A percentile compares a stretch with the other conserved stretches of the same genome.
Conservation (phyloP, 495 filamentous ascomycete species). For the Diplogelasinospora grovesii region DNA sequence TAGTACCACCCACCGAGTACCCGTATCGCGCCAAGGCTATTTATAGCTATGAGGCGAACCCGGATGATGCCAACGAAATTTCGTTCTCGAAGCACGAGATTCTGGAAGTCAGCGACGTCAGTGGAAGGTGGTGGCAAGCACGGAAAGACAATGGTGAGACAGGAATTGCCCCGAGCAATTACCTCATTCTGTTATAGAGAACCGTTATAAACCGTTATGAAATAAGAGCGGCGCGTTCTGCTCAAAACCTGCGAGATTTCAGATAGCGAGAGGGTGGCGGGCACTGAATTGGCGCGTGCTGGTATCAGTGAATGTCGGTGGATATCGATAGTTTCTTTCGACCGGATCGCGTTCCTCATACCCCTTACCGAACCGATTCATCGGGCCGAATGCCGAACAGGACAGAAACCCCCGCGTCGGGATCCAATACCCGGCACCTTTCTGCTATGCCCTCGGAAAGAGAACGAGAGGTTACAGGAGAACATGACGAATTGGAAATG, state of each 20-base stretch:
- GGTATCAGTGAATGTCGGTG: no score
- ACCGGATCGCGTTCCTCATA: conserved; percentile 26
- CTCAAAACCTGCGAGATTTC: no score
- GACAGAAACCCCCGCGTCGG: no score
- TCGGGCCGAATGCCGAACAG: conserved; percentile 17
- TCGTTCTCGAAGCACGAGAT: conserved; percentile 96
- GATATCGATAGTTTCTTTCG: conserved; percentile 26
- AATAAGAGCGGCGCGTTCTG: no score
- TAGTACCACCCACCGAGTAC: conserved; percentile 82
- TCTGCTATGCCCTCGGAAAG: no score
- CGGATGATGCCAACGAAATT: conserved; percentile 94
- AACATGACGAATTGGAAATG: no score
- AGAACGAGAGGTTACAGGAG: no score
- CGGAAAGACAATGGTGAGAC: conserved; percentile 92
- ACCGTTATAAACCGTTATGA: no score
- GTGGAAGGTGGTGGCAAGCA: conserved; percentile 97
- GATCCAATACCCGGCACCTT: no score
- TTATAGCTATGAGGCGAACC: conserved; percentile 97
- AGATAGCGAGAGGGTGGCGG: no score
- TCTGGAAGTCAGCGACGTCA: conserved; percentile 93
- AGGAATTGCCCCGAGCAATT: conserved; percentile 96
- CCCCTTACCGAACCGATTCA: conserved; percentile 20
- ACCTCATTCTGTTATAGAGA: conserved; percentile 85
- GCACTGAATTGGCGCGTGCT: no score
- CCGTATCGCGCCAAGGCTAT: conserved; percentile 97